A percentile compares a stretch with the other conserved stretches of the same genome.
These are phyloP conservation scores for Aleurites moluccanus DNA, from an alignment of 441 rosid species.

Conservation along the genomic window DNA sequence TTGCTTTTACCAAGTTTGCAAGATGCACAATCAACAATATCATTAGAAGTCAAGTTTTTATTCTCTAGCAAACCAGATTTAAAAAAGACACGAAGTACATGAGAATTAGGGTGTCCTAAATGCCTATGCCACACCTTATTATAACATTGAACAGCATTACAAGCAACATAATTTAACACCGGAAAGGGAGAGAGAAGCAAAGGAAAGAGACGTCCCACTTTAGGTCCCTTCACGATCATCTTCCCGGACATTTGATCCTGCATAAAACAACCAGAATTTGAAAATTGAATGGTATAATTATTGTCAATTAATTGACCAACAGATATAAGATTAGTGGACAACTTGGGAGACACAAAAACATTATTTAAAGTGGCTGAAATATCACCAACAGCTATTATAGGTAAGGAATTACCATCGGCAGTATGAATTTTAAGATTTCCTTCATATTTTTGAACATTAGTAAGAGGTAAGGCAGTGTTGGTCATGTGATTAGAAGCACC, in stretches of 20 bases:
- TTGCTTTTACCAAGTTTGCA: not conserved
- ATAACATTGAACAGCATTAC: not conserved
- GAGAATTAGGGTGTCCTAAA: not conserved
- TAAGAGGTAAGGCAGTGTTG: no score
- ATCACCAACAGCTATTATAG: conserved; percentile 5
- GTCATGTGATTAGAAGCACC: no score
- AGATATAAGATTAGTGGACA: conserved; percentile 2
- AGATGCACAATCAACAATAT: not conserved
- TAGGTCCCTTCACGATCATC: not conserved
- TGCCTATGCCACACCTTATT: conserved; percentile 1
- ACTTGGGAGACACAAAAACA: not conserved
- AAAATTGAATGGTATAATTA: not conserved
- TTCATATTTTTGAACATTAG: no score
- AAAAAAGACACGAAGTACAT: not conserved
- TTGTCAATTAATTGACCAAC: not conserved
- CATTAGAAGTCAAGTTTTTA: not conserved
- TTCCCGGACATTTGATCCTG: not conserved
- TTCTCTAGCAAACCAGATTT: not conserved
- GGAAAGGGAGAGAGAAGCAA: not conserved
- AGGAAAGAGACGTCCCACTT: not conserved
- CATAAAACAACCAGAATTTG: not conserved
- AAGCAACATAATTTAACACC: not conserved
- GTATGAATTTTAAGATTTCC: conserved; percentile 1
- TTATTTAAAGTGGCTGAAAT: no score
- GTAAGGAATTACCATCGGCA: conserved; percentile 6